Evolutionary conservation across 805 yeast species (phyloP).

Genomic region (Kazachstania taianensis): DNA sequence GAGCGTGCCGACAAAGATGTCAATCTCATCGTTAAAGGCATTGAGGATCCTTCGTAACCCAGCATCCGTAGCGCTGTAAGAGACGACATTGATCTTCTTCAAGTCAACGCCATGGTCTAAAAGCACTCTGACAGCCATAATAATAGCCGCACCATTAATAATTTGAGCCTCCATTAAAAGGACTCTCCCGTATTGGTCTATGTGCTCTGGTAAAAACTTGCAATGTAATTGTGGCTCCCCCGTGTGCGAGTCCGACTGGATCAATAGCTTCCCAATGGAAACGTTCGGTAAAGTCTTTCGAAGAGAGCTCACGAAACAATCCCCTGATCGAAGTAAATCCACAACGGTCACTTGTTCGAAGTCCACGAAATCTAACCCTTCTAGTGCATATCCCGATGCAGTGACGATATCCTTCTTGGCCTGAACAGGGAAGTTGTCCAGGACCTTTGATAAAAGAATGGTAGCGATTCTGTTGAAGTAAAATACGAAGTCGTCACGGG

Average conservation of each 20-base stretch:
- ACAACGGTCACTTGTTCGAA: conserved; percentile 55
- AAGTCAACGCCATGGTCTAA: conserved; percentile 66
- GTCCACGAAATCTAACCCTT: conserved; percentile 22
- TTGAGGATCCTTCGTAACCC: conserved; percentile 64
- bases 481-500: conserved; percentile 72
- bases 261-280: conserved; percentile 69
- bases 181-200: conserved; percentile 33
- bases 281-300: conserved; percentile 70
- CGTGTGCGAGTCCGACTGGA: conserved; percentile 78
- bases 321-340: conserved; percentile 82
- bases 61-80: conserved; percentile 66
- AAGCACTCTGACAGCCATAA: conserved; percentile 86
- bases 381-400: conserved; percentile 29
- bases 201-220: conserved; percentile 51
- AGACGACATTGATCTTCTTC: conserved; percentile 54
- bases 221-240: conserved; percentile 92
- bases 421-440: conserved; percentile 40
- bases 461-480: conserved; percentile 77
- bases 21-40: conserved; percentile 58
- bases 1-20: conserved; percentile 58
- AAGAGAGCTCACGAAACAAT: conserved; percentile 75
- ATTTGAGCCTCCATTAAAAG: conserved; percentile 79
- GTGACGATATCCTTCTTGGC: conserved; percentile 34
- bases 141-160: conserved; percentile 85
- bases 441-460: conserved; percentile 55